A percentile compares a stretch with the other conserved stretches of the same genome.
phyloP scores from a whole-genome alignment of 495 filamentous ascomycete genomes.

The Hyaloscypha hepaticicola region DNA sequence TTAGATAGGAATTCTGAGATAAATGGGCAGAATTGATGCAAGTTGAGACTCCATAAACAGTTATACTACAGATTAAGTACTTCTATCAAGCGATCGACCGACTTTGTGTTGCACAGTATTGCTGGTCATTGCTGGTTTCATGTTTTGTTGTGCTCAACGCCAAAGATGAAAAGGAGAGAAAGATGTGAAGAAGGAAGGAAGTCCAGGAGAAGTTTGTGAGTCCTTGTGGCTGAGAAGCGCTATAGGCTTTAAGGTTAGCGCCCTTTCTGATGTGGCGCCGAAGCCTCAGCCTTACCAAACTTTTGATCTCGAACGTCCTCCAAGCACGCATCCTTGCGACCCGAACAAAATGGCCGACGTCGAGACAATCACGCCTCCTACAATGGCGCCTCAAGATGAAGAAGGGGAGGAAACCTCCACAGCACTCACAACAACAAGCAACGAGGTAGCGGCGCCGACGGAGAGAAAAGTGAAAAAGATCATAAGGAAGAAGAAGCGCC shows the following conservation, averaged over 20 bases:
- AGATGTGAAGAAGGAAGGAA: neutral
- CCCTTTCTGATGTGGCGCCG: neutral
- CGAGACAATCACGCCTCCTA: slow-evolving; percentile 20
- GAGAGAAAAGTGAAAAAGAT: slow-evolving; percentile 64
- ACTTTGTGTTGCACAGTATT: too few species aligned
- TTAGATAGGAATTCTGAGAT: neutral
- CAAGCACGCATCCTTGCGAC: slow-evolving; percentile 6
- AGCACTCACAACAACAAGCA: slow-evolving; percentile 40
- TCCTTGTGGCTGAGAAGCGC: neutral
- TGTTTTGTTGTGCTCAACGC: neutral
- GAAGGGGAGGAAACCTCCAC: slow-evolving; percentile 20
- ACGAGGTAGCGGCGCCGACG: slow-evolving; percentile 46
- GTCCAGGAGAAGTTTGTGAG: neutral
- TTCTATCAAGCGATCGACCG: too few species aligned
- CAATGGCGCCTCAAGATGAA: slow-evolving; percentile 20
- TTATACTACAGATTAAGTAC: too few species aligned
- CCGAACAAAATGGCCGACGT: slow-evolving; percentile 28
- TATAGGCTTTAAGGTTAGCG: neutral
- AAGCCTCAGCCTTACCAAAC: slow-evolving; percentile 16
- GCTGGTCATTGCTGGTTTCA: neutral
- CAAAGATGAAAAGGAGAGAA: too few species aligned
- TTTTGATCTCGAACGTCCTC: slow-evolving; percentile 10
- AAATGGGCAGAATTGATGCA: neutral
- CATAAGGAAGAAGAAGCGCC: slow-evolving; percentile 66
- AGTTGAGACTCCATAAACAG: too few species aligned